Base-by-base conservation (phyloP, 164 flowering plant species). In the Nymphaea colorata region DNA sequence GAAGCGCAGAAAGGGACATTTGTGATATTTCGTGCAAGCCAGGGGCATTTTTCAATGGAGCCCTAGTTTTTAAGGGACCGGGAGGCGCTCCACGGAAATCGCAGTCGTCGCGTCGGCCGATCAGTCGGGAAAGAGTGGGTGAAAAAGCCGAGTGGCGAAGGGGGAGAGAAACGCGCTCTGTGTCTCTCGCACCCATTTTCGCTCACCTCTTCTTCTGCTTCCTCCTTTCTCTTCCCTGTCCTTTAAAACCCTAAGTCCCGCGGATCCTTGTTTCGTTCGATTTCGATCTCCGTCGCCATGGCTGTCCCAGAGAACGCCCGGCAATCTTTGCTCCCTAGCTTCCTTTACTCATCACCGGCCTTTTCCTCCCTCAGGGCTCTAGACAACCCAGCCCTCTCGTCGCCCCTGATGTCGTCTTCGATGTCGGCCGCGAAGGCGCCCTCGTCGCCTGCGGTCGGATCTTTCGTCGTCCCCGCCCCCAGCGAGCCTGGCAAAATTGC, bases 401-500 rank as follows among this genome's bases (percentile, higher is more conserved):
- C 41, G 63, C 15, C 63, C 16, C 6, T n/a, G 41, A 61, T 6
- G 6, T n/a, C 25, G 16, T n/a, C 63, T 11, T n/a, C 25, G 4
- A 61, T n/a, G 5, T 36, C 63, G 8, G 41, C 25, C 41, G 8
- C 41, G 25, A 61, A 61, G 25, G 3, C 8, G 41, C 63, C 63
- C 14, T n/a, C 41, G 4, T 10, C 41, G 8, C 36, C 63, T 61
- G 36, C 36, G 59, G 59, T 7, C 6, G 5, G 63, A n/a, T 36
- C 63, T 62, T 78, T 87, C 69, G 62, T 87, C 45, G 76, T 88
- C 67, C 84, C 86, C 0, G 70, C 95, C n/a, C 95, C 94, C 8
- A 78, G 72, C 61, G 89, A 85, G 74, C 82, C 84, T 0, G 70
- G 84, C 5, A 87, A 84, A 86, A 89, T 88, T 75, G 85, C 83